phyloP scores from a whole-genome alignment of 768 basidiomycete species.

The Lentinula guzmanii region DNA sequence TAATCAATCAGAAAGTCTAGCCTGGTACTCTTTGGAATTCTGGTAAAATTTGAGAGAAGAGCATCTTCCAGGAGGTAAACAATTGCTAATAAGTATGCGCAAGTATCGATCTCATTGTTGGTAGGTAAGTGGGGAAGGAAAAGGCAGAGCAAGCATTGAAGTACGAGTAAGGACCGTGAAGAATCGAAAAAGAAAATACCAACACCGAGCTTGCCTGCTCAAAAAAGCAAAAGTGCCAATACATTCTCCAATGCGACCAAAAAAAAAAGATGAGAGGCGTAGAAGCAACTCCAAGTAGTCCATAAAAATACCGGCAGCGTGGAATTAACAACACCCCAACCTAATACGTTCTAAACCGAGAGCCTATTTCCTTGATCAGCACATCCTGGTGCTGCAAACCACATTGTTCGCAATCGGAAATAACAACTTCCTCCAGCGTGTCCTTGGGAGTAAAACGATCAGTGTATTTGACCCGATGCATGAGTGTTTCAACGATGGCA shows the following conservation, averaged over 20 bases:
- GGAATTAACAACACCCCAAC: too few species aligned
- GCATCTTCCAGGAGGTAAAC: background rate
- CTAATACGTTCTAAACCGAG: background rate
- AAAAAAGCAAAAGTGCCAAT: background rate
- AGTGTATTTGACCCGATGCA: slow-evolving; percentile 38
- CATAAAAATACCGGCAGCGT: background rate
- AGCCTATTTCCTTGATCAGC: slow-evolving; percentile 22
- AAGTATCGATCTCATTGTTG: background rate
- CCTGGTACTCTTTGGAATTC: background rate
- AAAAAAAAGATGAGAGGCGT: background rate
- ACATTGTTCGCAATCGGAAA: slow-evolving; percentile 34
- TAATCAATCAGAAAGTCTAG: too few species aligned
- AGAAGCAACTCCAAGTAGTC: background rate
- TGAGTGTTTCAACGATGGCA: slow-evolving; percentile 47
- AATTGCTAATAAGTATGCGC: background rate
- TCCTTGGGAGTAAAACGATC: slow-evolving; percentile 23
- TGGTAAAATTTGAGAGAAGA: background rate
- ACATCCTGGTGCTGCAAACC: slow-evolving; percentile 20
- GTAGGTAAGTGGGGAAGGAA: background rate
- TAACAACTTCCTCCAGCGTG: slow-evolving; percentile 26
- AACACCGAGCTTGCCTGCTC: background rate
- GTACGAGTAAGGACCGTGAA: background rate
- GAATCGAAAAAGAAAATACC: background rate
- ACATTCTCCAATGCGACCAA: background rate
- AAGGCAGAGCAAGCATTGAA: background rate